phyloP scores from a whole-genome alignment of 345 rosid genomes.

The Cardiospermum halicacabum region DNA sequence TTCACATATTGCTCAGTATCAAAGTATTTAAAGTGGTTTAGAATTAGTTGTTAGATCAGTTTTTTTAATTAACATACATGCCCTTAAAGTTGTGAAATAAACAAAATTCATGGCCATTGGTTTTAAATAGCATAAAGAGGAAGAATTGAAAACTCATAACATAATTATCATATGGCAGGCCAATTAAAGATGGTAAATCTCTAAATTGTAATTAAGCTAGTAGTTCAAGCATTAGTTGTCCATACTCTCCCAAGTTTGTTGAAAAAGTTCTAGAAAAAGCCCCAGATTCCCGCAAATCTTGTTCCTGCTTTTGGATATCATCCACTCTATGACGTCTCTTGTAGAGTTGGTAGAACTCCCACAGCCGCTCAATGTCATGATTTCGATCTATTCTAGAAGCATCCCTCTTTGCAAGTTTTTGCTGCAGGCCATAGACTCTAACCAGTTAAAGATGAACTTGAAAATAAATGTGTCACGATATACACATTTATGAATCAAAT shows the following conservation, averaged over 20 bases:
- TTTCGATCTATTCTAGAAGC: conserved; percentile 66
- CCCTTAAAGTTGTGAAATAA: neutral
- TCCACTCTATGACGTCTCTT: conserved; percentile 75
- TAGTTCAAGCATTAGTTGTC: conserved; percentile 7
- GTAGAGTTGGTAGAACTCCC: conserved; percentile 77
- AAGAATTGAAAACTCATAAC: neutral
- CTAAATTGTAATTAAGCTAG: conserved; percentile 8
- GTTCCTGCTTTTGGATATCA: conserved; percentile 81
- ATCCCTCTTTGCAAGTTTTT: conserved; percentile 91
- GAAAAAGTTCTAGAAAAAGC: conserved; percentile 69
- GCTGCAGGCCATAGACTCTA: conserved; percentile 46
- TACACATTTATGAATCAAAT: neutral
- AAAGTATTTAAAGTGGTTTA: neutral
- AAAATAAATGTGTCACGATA: neutral
- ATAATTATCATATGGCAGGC: neutral
- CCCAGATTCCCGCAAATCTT: conserved; percentile 79
- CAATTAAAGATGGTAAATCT: neutral
- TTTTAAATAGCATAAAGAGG: conserved; percentile 10
- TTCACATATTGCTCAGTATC: neutral
- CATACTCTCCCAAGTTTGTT: conserved; percentile 83
- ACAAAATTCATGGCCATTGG: neutral
- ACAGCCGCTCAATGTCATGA: conserved; percentile 76
- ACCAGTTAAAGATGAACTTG: neutral
- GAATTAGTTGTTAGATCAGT: neutral
- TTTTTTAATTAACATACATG: neutral